Conservation (phyloP, 129 eudicot genomes). For the Chrysanthemum lavandulifolium region DNA sequence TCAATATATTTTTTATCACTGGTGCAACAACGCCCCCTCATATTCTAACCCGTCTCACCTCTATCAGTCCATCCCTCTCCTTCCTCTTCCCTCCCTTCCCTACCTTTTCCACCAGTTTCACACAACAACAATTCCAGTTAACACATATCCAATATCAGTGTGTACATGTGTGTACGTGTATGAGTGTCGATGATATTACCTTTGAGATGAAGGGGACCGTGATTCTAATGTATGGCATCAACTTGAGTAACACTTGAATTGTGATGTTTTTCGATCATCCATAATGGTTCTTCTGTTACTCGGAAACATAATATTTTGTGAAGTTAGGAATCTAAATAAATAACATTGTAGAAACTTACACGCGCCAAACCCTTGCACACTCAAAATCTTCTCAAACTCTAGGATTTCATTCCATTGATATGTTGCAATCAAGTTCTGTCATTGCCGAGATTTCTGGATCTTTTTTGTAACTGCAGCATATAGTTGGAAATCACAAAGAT, state of each 20-base stretch:
- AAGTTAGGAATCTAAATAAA: background rate
- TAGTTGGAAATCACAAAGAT: too few relatives aligned
- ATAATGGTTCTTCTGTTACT: conserved; percentile 94
- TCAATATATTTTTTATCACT: too few relatives aligned
- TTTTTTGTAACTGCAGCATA: background rate
- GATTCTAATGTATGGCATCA: conserved; percentile 92
- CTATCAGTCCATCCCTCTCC: too few relatives aligned
- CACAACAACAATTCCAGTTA: too few relatives aligned
- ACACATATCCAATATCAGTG: too few relatives aligned
- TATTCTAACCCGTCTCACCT: too few relatives aligned
- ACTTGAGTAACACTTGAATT: conserved; percentile 91
- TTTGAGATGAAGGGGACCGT: conserved; percentile 90
- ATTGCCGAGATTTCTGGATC: conserved; percentile 89
- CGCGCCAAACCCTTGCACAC: conserved; percentile 36
- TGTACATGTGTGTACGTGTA: conserved; percentile 11
- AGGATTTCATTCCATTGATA: conserved; percentile 94
- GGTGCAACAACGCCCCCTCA: too few relatives aligned
- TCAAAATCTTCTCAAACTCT: conserved; percentile 91
- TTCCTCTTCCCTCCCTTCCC: too few relatives aligned
- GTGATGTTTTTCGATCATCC: conserved; percentile 85
- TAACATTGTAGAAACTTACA: background rate
- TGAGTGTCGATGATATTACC: conserved; percentile 30
- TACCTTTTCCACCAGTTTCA: too few relatives aligned
- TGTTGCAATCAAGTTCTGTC: conserved; percentile 86
- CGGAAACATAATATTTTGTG: conserved; percentile 33